Base-by-base conservation (phyloP, 139 green algal species). In the Chlorella ohadii region DNA sequence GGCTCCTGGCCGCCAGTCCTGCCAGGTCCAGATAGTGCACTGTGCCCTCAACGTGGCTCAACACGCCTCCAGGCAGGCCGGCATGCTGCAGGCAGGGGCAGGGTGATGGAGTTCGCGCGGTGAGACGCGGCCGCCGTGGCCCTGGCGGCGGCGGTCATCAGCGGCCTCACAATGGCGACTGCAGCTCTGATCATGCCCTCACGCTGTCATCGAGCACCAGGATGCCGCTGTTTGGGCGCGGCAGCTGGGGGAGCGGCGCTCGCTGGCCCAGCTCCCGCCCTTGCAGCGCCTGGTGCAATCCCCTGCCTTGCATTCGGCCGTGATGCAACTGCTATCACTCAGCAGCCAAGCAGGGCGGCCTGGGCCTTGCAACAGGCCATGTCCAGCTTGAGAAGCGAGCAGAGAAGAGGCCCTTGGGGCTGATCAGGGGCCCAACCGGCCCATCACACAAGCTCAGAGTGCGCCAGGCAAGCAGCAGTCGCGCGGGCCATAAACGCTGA, bases 21-120 rank as follows among this genome's bases (percentile, higher is more conserved):
- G 47, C 47, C 2, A 84, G 47, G 65, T 84, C 79, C 20, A 84
- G 33, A 15, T 78, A 84, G 79, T 84, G 79, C 11, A 78, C 20
- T 3, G 66, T 34, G 15, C 38, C 79, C 11, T 71, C 34, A 47
- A 84, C 79, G 5, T 84, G 65, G 13, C 2, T n/a, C 33, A 84
- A 19, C 28, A 84, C 23, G 28, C 79, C 44, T 4, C 79, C 65
- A 3, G 79, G 79, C 31, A 84, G 66, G 39, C 38, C 4, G 16
- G 12, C 27, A 47, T 59, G 39, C 34, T 33, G 25, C 17, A 34
- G 68, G 23, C n/a, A 9, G 13, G 22, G 36, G 47, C 38, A 75
- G 68, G 36, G 44, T 11, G 20, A 16, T 20, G 13, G 0, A 16
- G 28, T 16, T n/a, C n/a, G n/a, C n/a, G n/a, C n/a, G n/a, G n/a